Conservation (phyloP, 176 grass and related monocot species). For the Rhipidocladum racemiflorum region DNA sequence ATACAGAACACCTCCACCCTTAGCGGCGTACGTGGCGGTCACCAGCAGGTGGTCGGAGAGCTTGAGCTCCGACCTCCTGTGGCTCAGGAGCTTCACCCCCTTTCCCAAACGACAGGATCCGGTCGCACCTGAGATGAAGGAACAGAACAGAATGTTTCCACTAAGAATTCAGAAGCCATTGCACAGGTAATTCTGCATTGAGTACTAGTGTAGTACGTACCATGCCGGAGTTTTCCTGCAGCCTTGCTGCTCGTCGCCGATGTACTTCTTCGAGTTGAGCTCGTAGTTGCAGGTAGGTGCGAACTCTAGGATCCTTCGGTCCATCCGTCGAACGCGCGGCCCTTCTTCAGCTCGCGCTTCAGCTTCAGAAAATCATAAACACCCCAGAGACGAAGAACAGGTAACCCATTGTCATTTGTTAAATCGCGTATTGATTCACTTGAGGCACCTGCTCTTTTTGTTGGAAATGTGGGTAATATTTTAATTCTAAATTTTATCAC, state of each 20-base stretch:
- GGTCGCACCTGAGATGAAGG: conserved; percentile 46
- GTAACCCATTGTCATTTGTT: neutral
- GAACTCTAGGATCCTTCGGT: conserved; percentile 64
- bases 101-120: conserved; percentile 67
- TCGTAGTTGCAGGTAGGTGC: conserved; percentile 90
- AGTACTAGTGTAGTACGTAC: conserved; percentile 33
- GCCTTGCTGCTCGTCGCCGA: conserved; percentile 57
- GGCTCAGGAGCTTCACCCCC: conserved; percentile 44
- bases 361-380: conserved; percentile 36
- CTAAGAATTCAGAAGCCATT: neutral
- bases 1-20: conserved; percentile 79
- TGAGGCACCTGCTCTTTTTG: too few relatives aligned
- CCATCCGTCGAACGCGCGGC: conserved; percentile 71
- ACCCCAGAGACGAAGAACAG: neutral
- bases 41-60: conserved; percentile 89
- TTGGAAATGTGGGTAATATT: too few relatives aligned
- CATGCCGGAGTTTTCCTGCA: conserved; percentile 79
- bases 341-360: conserved; percentile 77
- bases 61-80: conserved; percentile 51
- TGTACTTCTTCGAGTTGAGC: conserved; percentile 55
- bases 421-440: neutral
- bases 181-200: neutral
- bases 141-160: neutral
- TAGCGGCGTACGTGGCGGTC: too few relatives aligned
- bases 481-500: too few relatives aligned